Evolutionary conservation across 768 basidiomycete species (phyloP), one percentile per base, ranked within the genome.

Genomic region (Dacryopinax primogenitus): DNA sequence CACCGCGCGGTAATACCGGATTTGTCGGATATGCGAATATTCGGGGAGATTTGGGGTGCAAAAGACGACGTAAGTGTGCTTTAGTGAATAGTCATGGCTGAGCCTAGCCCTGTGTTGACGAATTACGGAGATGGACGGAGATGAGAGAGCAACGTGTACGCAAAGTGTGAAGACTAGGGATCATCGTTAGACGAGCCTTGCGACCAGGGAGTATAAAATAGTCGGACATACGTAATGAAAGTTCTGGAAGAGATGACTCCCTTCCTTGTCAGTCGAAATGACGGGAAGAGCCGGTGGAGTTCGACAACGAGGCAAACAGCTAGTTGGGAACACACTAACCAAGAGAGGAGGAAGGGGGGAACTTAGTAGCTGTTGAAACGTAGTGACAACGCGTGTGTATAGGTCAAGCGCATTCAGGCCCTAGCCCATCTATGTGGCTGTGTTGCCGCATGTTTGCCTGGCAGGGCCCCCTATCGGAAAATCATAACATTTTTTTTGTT

Each of bases 21-120:
- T 58, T 23, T 58, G 21, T 28, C 51, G 51, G 51, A 58, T 58
- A 32, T 32, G 51, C 51, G 51, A 4, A 30, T 13, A 26, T 58
- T 58, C 51, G 11, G 51, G 13, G 51, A 30, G 11, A 58, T 58
- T 58, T 26, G 51, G 51, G 51, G 51, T 58, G 23, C 51, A 30
- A 58, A 58, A 32, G 30, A 30, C 15, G 51, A 58, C 51, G 51
- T 30, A 58, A 58, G 51, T n/a, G 51, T 58, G 51, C 51, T 58
- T n/a, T 58, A 58, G 51, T 58, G 51, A 58, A 30, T 58, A 28
- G 51, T 58, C 51, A 58, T 58, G 51, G 51, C 26, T 58, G 30
- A 21, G 51, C 26, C 26, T 13, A 4, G 30, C 26, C 51, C 21
- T 58, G 51, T 30, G 51, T 58, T 9, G 26, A 30, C 30, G 51